phyloP scores from a whole-genome alignment of 2,329 filamentous ascomycete species.

The Penicillium verrucosum region DNA sequence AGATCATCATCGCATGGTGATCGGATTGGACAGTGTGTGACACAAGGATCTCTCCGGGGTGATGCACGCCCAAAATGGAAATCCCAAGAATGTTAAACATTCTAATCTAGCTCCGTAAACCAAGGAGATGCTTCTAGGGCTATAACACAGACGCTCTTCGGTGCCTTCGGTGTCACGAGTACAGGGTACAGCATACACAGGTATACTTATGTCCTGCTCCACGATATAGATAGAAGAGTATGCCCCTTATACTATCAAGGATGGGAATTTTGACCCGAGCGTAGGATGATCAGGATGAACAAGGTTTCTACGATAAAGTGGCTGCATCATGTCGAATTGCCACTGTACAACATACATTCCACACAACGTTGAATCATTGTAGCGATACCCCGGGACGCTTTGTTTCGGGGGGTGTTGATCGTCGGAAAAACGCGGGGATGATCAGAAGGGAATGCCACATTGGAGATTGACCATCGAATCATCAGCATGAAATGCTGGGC shows the following conservation, averaged over 20 bases:
- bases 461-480: background rate
- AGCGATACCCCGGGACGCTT: background rate
- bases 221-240: background rate
- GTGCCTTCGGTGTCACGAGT: background rate
- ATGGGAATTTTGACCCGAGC: background rate
- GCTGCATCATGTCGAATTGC: conserved; percentile 1
- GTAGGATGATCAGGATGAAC: background rate
- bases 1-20: conserved; percentile 2
- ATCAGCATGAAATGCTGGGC: background rate
- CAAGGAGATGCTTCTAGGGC: background rate
- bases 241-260: too few relatives aligned
- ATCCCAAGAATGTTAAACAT: background rate
- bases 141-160: background rate
- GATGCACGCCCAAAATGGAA: background rate
- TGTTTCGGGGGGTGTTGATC: background rate
- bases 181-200: background rate
- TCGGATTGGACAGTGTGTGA: background rate
- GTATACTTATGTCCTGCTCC: background rate
- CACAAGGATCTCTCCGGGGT: background rate
- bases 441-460: background rate
- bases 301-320: background rate
- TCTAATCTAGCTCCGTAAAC: background rate
- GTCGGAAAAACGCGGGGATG: background rate
- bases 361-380: background rate
- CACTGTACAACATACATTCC: background rate